Percentiles rank a stretch among this genome's conserved stretches.
phyloP scores from a whole-genome alignment of 345 rosid species.

The Noccaea caerulescens region DNA sequence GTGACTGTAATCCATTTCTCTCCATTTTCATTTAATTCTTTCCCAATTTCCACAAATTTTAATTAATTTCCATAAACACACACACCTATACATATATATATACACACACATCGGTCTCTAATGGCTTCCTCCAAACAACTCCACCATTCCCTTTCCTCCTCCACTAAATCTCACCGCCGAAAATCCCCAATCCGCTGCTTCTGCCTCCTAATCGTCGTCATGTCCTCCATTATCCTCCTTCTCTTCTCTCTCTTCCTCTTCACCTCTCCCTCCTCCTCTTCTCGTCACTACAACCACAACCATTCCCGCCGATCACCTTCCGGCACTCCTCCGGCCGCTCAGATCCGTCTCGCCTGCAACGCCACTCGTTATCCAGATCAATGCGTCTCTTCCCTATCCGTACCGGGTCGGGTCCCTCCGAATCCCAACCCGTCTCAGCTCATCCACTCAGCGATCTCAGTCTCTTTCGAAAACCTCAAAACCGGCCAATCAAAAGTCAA shows the following conservation, averaged over 20 bases:
- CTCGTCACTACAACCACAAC: conserved; percentile 25
- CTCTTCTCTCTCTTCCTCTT: conserved; percentile 39
- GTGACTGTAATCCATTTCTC: conserved; percentile 38
- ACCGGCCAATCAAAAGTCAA: conserved; percentile 59
- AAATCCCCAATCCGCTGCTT: conserved; percentile 29
- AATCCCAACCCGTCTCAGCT: conserved; percentile 59
- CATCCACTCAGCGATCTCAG: conserved; percentile 67
- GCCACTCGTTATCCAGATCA: conserved; percentile 65
- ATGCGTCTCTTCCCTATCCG: conserved; percentile 52
- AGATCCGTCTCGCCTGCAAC: conserved; percentile 60
- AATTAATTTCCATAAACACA: conserved; percentile 8
- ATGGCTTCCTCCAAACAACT: conserved; percentile 44
- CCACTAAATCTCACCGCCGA: conserved; percentile 36
- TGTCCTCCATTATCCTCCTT: conserved; percentile 47
- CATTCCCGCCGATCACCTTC: conserved; percentile 4
- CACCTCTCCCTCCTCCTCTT: conserved; percentile 41
- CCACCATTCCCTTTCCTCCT: conserved; percentile 25
- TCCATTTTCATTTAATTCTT: not conserved
- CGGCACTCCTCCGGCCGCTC: conserved; percentile 27
- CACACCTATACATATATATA: conserved; percentile 10
- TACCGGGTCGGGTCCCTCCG: conserved; percentile 45
- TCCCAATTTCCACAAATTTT: not conserved
- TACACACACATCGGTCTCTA: conserved; percentile 1
- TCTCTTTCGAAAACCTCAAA: conserved; percentile 59
- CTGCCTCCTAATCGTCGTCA: conserved; percentile 29